These are phyloP conservation scores for Reutealis trisperma DNA, from an alignment of 345 rosid species.

Conservation along the genomic window DNA sequence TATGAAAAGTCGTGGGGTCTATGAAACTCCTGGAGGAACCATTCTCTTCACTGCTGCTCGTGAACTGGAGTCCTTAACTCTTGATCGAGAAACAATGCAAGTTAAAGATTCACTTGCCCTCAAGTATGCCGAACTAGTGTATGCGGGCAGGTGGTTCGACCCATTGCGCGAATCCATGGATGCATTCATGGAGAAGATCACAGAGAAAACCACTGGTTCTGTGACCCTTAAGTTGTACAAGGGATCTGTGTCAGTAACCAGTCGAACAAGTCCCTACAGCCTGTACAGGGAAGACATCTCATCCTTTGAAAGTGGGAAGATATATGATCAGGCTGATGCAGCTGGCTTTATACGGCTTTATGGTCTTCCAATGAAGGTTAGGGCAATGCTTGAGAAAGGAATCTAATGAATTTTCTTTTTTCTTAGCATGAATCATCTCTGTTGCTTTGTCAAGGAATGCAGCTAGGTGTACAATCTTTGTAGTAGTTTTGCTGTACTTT, in stretches of 20 bases:
- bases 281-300: conserved; percentile 89
- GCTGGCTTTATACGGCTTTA: conserved; percentile 79
- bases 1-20: conserved; percentile 97
- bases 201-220: conserved; percentile 69
- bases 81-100: conserved; percentile 82
- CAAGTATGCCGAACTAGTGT: conserved; percentile 87
- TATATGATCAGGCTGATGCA: conserved; percentile 90
- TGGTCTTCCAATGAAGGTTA: conserved; percentile 80
- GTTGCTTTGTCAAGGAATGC: not conserved
- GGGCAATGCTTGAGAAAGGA: conserved; percentile 80
- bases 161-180: conserved; percentile 81
- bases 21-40: conserved; percentile 97
- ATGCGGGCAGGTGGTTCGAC: conserved; percentile 97
- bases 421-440: not conserved
- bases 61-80: conserved; percentile 82
- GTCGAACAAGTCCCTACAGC: conserved; percentile 69
- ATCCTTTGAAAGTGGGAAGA: conserved; percentile 77
- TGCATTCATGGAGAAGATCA: conserved; percentile 83
- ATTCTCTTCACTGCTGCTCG: conserved; percentile 75
- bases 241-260: conserved; percentile 64
- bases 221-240: conserved; percentile 78
- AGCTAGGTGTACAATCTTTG: not conserved
- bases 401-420: conserved; percentile 26
- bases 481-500: not conserved
- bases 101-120: conserved; percentile 75